Conservation (phyloP, 805 yeast species). For the Torulaspora indica region DNA sequence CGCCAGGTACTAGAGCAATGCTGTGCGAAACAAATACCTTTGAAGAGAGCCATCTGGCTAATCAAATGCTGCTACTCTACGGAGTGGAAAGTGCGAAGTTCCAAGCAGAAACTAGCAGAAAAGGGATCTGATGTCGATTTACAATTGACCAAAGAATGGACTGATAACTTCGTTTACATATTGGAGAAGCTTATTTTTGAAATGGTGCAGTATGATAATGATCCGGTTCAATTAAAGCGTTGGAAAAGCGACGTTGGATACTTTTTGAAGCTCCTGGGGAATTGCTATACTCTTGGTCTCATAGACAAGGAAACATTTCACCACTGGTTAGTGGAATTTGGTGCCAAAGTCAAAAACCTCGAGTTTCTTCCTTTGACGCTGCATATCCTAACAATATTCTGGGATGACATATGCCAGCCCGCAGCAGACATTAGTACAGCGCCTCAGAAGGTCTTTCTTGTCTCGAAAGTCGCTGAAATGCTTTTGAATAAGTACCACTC, state of each 20-base stretch:
- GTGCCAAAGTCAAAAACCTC: slow-evolving; percentile 39
- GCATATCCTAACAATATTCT: slow-evolving; percentile 58
- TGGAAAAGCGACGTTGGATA: slow-evolving; percentile 55
- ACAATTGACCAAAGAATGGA: slow-evolving; percentile 84
- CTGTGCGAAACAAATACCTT: slow-evolving; percentile 61
- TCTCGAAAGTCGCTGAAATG: slow-evolving; percentile 61
- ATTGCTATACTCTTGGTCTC: slow-evolving; percentile 64
- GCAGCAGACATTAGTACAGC: slow-evolving; percentile 32
- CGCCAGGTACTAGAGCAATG: slow-evolving; percentile 69
- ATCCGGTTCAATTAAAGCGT: slow-evolving; percentile 24
- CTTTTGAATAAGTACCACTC: slow-evolving; percentile 47
- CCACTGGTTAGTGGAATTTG: slow-evolving; percentile 55
- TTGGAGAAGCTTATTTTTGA: slow-evolving; percentile 35
- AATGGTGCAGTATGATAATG: slow-evolving; percentile 31
- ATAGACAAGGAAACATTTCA: slow-evolving; percentile 60
- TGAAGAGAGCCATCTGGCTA: slow-evolving; percentile 84
- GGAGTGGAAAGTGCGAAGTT: slow-evolving; percentile 41
- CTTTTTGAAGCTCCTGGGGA: slow-evolving; percentile 52
- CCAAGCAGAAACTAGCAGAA: slow-evolving; percentile 16
- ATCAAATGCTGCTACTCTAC: slow-evolving; percentile 81
- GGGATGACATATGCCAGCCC: slow-evolving; percentile 56
- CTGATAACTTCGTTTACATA: slow-evolving; percentile 67
- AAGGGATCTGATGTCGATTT: slow-evolving; percentile 17
- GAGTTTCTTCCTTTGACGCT: slow-evolving; percentile 45
- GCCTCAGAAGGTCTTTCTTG: slow-evolving; percentile 37